Conservation (phyloP, 345 rosid genomes). For the Lumnitzera racemosa region DNA sequence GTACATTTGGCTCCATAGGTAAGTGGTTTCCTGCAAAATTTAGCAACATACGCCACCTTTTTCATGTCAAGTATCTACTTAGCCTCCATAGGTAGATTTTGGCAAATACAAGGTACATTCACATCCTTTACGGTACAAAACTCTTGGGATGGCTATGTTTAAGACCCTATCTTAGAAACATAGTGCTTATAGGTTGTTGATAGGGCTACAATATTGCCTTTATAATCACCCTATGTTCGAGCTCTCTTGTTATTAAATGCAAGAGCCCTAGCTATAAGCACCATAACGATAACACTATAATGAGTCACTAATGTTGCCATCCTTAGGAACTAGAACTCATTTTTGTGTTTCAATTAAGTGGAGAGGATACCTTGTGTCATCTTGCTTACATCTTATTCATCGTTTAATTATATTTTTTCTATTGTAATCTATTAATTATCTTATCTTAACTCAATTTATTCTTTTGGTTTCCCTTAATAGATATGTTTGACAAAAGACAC, state of each 20-base stretch:
- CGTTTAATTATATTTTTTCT: too few species aligned
- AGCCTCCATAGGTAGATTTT: slow-evolving; percentile 16
- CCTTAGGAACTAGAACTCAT: too few species aligned
- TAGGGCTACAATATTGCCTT: slow-evolving; percentile 4
- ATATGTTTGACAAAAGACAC: too few species aligned
- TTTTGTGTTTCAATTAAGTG: too few species aligned
- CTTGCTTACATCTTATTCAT: too few species aligned
- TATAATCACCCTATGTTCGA: slow-evolving; percentile 5
- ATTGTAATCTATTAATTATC: too few species aligned
- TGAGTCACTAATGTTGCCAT: background rate
- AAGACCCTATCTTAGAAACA: slow-evolving; percentile 9
- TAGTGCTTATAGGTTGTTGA: slow-evolving; percentile 9
- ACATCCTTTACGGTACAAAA: slow-evolving; percentile 20
- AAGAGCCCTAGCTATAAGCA: too few species aligned
- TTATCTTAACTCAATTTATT: too few species aligned
- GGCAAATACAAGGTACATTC: slow-evolving; percentile 25
- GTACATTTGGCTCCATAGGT: slow-evolving; percentile 35
- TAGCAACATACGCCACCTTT: slow-evolving; percentile 34
- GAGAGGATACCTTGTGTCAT: too few species aligned
- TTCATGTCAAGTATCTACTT: slow-evolving; percentile 25
- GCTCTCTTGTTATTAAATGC: too few species aligned
- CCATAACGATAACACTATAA: background rate
- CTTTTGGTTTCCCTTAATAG: too few species aligned
- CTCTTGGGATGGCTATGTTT: slow-evolving; percentile 15
- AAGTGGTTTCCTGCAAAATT: slow-evolving; percentile 33